These are phyloP conservation scores for Silene noctiflora DNA, from an alignment of 179 eudicot species.

Conservation along the genomic window DNA sequence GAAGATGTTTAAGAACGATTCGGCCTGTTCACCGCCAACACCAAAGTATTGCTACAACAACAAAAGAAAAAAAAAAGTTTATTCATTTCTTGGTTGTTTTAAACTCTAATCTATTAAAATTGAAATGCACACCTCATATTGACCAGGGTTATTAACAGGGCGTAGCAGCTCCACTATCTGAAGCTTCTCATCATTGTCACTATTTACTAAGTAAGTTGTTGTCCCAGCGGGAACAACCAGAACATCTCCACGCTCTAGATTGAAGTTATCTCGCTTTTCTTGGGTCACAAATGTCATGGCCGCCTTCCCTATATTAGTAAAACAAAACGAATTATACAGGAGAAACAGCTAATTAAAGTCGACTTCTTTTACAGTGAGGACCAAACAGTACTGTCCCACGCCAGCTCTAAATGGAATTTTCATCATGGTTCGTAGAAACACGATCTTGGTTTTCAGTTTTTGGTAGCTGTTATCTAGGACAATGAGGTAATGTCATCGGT, in stretches of 20 bases:
- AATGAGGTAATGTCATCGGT: no score
- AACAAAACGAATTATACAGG: neutral
- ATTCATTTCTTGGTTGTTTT: neutral
- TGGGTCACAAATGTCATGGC: slow-evolving; percentile 21
- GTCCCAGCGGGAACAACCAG: slow-evolving; percentile 31
- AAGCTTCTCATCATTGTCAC: slow-evolving; percentile 22
- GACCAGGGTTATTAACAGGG: slow-evolving; percentile 34
- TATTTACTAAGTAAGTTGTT: slow-evolving; percentile 23
- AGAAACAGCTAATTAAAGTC: neutral
- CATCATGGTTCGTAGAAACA: no score
- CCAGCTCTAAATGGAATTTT: no score
- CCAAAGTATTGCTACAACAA: slow-evolving; percentile 30
- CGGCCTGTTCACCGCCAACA: slow-evolving; percentile 18
- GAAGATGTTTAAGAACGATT: slow-evolving; percentile 26
- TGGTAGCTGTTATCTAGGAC: no score
- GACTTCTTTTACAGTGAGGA: no score
- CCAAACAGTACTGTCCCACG: no score
- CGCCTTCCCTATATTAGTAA: slow-evolving; percentile 16
- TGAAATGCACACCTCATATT: slow-evolving; percentile 18
- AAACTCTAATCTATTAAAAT: neutral
- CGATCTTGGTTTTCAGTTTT: no score
- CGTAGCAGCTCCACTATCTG: slow-evolving; percentile 25
- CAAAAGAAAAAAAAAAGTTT: neutral
- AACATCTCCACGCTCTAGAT: slow-evolving; percentile 31
- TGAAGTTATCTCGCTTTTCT: slow-evolving; percentile 23